Percentiles rank a stretch among this genome's conserved stretches.
These are phyloP conservation scores for Pichia sp. DNA, from an alignment of 1,139 yeast genomes.

Conservation along the genomic window DNA sequence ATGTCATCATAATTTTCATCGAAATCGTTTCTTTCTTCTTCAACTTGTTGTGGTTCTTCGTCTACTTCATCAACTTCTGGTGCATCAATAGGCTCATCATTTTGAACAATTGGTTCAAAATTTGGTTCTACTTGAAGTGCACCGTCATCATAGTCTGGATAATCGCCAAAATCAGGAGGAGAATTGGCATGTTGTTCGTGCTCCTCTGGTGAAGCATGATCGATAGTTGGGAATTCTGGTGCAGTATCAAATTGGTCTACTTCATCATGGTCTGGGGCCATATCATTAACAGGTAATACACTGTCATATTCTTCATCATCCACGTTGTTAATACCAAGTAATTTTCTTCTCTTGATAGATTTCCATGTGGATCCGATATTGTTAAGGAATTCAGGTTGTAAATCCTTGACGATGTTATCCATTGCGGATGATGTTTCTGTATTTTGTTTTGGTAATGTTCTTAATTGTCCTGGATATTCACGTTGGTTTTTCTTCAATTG, in stretches of 20 bases:
- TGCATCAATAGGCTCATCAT: conserved; percentile 2
- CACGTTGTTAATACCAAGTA: background rate
- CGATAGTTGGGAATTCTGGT: background rate
- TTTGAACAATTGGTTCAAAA: conserved; percentile 1
- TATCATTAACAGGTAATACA: background rate
- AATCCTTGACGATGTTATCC: conserved; percentile 1
- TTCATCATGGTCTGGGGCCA: background rate
- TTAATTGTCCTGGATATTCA: conserved; percentile 17
- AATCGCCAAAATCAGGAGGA: background rate
- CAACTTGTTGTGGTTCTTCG: conserved; percentile 8
- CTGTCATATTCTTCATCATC: background rate
- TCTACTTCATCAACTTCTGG: conserved; percentile 4
- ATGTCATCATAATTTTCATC: conserved; percentile 12
- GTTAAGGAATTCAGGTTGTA: conserved; percentile 13
- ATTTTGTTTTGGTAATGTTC: background rate
- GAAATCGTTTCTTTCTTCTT: background rate
- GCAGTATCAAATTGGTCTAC: background rate
- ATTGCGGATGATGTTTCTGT: background rate
- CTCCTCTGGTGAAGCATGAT: too few relatives aligned
- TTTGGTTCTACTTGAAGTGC: background rate
- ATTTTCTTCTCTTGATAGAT: conserved; percentile 19
- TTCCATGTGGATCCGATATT: conserved; percentile 17
- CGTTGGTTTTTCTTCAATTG: conserved; percentile 25
- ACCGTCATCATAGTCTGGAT: background rate
- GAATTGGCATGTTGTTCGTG: conserved; percentile 1